Conservation (phyloP, 1,139 yeast genomes). For the Yamadazyma songkhlaensis region DNA sequence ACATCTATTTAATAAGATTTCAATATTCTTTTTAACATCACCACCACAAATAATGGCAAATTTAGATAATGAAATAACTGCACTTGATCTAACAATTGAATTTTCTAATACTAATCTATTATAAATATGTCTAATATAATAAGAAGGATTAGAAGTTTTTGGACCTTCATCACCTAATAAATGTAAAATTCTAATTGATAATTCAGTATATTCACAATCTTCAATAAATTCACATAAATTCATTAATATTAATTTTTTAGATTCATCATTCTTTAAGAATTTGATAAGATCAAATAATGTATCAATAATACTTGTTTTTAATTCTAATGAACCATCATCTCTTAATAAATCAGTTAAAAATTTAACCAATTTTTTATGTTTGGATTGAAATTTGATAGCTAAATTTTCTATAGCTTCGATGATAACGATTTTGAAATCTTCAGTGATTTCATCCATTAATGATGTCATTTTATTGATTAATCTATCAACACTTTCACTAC, state of each 20-base stretch:
- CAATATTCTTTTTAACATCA: constrained; percentile 64
- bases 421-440: constrained; percentile 91
- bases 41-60: constrained; percentile 81
- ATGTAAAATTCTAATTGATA: constrained; percentile 87
- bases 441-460: constrained; percentile 90
- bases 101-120: constrained; percentile 95
- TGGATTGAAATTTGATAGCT: constrained; percentile 90
- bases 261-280: constrained; percentile 68
- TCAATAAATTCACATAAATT: constrained; percentile 95
- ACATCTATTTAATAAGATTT: constrained; percentile 76
- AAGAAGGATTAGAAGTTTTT: constrained; percentile 76
- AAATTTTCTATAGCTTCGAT: constrained; percentile 92
- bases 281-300: constrained; percentile 87
- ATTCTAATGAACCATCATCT: constrained; percentile 85
- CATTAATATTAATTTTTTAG: constrained; percentile 83
- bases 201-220: constrained; percentile 95
- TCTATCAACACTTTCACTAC: constrained; percentile 79
- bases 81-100: constrained; percentile 92
- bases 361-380: constrained; percentile 76
- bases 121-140: constrained; percentile 93
- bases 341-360: constrained; percentile 84
- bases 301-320: constrained; percentile 86
- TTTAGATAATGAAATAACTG: constrained; percentile 88
- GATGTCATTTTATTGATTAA: constrained; percentile 84
- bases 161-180: constrained; percentile 96